Percentiles rank a stretch among this genome's conserved stretches.
Evolutionary conservation across 176 grass and related monocot species (phyloP).

Genomic region (Aegilops umbellulata): DNA sequence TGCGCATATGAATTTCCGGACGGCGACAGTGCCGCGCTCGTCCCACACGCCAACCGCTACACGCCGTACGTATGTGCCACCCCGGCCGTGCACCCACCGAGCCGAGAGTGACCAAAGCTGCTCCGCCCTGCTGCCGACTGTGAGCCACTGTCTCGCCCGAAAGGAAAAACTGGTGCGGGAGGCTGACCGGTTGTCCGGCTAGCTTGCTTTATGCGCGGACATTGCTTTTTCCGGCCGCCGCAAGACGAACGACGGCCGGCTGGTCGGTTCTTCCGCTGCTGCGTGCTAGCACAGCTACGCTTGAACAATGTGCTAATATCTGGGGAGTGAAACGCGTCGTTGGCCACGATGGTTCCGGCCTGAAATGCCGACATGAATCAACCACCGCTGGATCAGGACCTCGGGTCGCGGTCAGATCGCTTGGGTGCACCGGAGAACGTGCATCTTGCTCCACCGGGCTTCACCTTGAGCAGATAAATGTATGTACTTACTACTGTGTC

Average conservation of each 20-base stretch:
- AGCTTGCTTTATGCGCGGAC: no score
- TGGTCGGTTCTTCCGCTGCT: neutral
- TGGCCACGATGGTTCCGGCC: neutral
- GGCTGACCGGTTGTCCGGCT: no score
- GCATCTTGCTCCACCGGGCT: conserved; percentile 14
- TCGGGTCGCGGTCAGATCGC: neutral
- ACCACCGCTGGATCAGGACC: neutral
- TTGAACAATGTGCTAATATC: neutral
- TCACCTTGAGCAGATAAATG: neutral
- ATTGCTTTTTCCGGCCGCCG: no score
- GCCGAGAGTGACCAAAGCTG: neutral
- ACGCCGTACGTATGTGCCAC: neutral
- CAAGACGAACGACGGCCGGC: no score
- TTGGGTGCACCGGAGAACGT: neutral
- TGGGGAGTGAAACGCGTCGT: no score
- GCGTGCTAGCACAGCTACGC: no score
- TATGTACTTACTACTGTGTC: no score
- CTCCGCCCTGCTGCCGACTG: neutral
- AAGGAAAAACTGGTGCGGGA: neutral
- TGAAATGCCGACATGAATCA: neutral
- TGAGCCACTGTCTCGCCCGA: neutral
- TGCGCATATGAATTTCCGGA: neutral
- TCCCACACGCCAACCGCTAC: neutral
- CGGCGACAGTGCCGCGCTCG: neutral
- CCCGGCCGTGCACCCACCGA: neutral